phyloP scores from a whole-genome alignment of 108 stramenopile genomes.

The Skeletonema tropicum region DNA sequence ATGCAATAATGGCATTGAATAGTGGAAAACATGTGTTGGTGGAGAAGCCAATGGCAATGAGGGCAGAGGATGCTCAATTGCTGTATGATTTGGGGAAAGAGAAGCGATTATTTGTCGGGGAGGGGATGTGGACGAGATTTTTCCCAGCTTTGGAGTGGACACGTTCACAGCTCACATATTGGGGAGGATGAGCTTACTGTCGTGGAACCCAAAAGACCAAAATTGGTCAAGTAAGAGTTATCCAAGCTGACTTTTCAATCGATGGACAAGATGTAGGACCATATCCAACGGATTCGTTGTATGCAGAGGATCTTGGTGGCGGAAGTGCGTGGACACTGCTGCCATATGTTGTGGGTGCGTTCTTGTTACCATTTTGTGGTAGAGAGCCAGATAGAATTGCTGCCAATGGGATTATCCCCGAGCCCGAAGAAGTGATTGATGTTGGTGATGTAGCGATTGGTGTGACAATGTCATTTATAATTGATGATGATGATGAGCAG shows the following conservation, averaged over 20 bases:
- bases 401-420: constrained; percentile 13
- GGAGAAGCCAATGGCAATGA: too few species aligned
- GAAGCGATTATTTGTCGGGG: constrained; percentile 35
- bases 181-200: neutral
- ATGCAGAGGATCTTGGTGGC: constrained; percentile 11
- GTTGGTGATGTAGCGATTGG: constrained; percentile 48
- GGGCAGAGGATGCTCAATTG: too few species aligned
- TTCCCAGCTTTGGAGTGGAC: constrained; percentile 88
- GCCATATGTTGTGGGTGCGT: constrained; percentile 12
- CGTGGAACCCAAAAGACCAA: neutral
- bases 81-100: too few species aligned
- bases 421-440: neutral
- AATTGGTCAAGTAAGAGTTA: constrained; percentile 47
- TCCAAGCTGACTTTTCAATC: constrained; percentile 37
- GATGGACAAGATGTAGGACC: constrained; percentile 20
- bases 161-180: constrained; percentile 17
- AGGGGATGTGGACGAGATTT: constrained; percentile 91
- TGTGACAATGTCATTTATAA: constrained; percentile 30
- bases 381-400: constrained; percentile 7
- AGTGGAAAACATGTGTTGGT: constrained; percentile 57
- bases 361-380: constrained; percentile 11
- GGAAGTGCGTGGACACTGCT: constrained; percentile 4
- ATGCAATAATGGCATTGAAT: constrained; percentile 36
- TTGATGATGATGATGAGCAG: constrained; percentile 4
- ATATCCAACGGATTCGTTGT: constrained; percentile 19